Evolutionary conservation across 768 basidiomycete genomes (phyloP), one percentile per base, ranked within the genome.

Genomic region (Panaeolus papilionaceus): DNA sequence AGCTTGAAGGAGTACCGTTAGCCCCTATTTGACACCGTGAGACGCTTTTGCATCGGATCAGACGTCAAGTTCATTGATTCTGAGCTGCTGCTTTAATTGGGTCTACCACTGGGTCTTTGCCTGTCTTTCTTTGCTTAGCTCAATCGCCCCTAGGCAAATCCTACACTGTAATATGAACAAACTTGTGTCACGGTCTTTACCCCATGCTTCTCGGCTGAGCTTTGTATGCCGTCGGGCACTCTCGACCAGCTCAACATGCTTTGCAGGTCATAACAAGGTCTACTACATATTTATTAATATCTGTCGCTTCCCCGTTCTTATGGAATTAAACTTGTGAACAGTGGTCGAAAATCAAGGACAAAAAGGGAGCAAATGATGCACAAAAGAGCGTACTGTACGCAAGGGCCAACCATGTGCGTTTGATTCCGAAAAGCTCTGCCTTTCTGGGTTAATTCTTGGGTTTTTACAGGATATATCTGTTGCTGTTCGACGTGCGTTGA

Each of bases 291-390:
- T 33, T 5, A 33, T 42, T 42, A 3, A 10, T 3, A 42, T 16
- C 3, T 16, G 16, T 51, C 11, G 3, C 44, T 38, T 40, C 20
- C 63, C 9, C 33, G 6, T 16, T 9, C 33, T 64, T 16, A 62
- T 64, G 20, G 26, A 65, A 18, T 40, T 23, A 62, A 63, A 28
- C 20, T 51, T 54, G 63, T 64, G 10, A 23, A 37, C 67, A 92
- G 90, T 92, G 90, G 90, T 90, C 90, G 0, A 92, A 92, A 83
- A 92, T 92, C 73, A 90, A 91, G 73, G 84, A 89, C 65, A 86
- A 82, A 73, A 92, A 92, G 72, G 90, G 88, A 18, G 78, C 81
- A n/a, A 86, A 83, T 69, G 91, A 92, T 73, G 80, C 82, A 8
- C 84, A 86, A 71, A 90, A 86, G 74, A 85, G 89, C 64, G 79